Evolutionary conservation across 2,329 filamentous ascomycete genomes (phyloP), one percentile per base, ranked within the genome.

Genomic region (Fusarium nisikadoi): DNA sequence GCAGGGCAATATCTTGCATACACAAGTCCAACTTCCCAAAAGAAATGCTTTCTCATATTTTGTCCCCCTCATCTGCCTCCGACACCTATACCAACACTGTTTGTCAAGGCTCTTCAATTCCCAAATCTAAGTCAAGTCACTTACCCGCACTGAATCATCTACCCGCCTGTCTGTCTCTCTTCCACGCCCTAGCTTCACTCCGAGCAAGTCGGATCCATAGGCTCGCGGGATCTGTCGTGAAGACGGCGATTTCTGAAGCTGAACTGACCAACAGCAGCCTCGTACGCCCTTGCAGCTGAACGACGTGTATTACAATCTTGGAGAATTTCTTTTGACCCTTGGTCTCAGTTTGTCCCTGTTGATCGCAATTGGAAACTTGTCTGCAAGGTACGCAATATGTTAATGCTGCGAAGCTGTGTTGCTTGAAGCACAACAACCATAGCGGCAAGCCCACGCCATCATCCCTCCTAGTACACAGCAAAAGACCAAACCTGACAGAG

Each of bases 1-100:
- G 77, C 77, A 79, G 74, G 74, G 77, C 76, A 78, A 70, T 68
- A 75, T 73, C 75, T 71, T 78, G 79, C 80, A 81, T 79, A 77
- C 71, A 71, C 74, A 73, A 53, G 69, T 72, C 70, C 69, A 73
- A 72, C 68, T 74, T 73, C 72, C 70, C 72, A 81, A 79, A 80
- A 78, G 79, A 79, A 81, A 81, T 77, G 76, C 75, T 67, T 74
- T 71, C 73, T 71, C 76, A 66, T 76, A 68, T 75, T 72, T 70
- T 65, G 73, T 70, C 75, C 77, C 68, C 62, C 75, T 75, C 69
- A 72, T 73, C 75, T 70, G 58, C 62, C 63, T 65, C 55, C 42
- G 46, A 75, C 74, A 72, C 66, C 72, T 67, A 70, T 72, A 73
- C 73, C 73, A 62, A 71, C 70, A 67, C 31, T 71, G 52, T 53